Percentiles rank a stretch among this genome's conserved stretches.
Conservation (phyloP, 352 stramenopile genomes). For the Lagenidium sp. region DNA sequence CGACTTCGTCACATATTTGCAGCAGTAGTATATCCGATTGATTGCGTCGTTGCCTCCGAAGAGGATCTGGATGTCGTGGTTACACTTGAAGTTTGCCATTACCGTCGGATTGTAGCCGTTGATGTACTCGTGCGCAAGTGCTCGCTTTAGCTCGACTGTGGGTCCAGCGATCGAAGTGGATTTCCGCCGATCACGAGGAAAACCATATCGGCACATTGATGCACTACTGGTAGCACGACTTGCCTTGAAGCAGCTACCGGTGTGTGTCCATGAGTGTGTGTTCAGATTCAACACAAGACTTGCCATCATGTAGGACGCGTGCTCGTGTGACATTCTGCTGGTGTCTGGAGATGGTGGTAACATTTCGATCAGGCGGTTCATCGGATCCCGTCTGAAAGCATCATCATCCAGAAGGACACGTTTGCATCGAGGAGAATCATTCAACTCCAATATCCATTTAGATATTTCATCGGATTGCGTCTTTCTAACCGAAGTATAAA, state of each 20-base stretch:
- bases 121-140: conserved; percentile 5
- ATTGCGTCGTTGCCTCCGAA: conserved; percentile 7
- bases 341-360: not conserved
- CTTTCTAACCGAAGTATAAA: not conserved
- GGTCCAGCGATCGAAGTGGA: not conserved
- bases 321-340: not conserved
- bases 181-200: not conserved
- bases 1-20: conserved; percentile 14
- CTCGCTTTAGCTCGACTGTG: not conserved
- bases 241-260: conserved; percentile 11
- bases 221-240: not conserved
- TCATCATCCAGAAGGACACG: not conserved
- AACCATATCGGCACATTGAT: conserved; percentile 3
- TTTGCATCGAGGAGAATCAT: not conserved
- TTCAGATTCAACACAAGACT: conserved; percentile 6
- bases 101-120: conserved; percentile 6
- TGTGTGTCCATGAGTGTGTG: conserved; percentile 7
- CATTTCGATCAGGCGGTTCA: conserved; percentile 7
- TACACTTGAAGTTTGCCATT: conserved; percentile 9
- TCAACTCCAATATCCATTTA: not conserved
- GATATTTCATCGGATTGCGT: not conserved
- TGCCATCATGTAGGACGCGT: not conserved
- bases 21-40: conserved; percentile 12
- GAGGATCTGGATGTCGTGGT: conserved; percentile 7
- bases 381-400: not conserved